These are phyloP conservation scores for Neopestalotiopsis sp. DNA, from an alignment of 2,329 filamentous ascomycete species.

Conservation along the genomic window DNA sequence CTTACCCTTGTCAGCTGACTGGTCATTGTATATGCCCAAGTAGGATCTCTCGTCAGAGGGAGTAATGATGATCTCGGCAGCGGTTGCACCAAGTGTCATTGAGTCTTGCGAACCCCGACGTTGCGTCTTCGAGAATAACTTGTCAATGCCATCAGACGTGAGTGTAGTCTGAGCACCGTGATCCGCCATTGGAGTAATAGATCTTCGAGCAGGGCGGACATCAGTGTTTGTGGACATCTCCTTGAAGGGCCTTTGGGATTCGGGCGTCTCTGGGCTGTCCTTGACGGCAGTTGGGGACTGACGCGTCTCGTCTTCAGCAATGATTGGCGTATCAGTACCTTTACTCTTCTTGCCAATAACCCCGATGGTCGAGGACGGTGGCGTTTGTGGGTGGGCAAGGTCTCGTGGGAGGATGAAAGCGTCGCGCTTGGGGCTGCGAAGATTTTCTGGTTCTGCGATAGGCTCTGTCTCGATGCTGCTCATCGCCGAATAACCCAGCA, in stretches of 20 bases:
- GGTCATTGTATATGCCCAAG: slow-evolving; percentile 47
- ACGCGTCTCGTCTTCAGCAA: slow-evolving; percentile 70
- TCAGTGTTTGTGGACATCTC: slow-evolving; percentile 66
- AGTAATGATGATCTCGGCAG: slow-evolving; percentile 29
- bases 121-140: slow-evolving; percentile 66
- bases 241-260: slow-evolving; percentile 64
- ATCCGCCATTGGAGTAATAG: slow-evolving; percentile 60
- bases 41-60: slow-evolving; percentile 39
- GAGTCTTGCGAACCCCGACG: slow-evolving; percentile 33
- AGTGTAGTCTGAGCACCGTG: slow-evolving; percentile 83
- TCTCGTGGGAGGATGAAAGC: slow-evolving; percentile 63
- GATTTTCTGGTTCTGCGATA: slow-evolving; percentile 37
- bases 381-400: slow-evolving; percentile 46
- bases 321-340: slow-evolving; percentile 48
- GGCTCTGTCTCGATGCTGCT: slow-evolving; percentile 53
- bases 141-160: slow-evolving; percentile 82
- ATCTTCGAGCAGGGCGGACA: slow-evolving; percentile 46
- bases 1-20: slow-evolving; percentile 53
- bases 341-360: slow-evolving; percentile 51
- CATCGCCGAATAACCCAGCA: slow-evolving; percentile 50
- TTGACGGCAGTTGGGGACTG: slow-evolving; percentile 53
- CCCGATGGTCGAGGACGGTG: slow-evolving; percentile 46
- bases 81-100: slow-evolving; percentile 25
- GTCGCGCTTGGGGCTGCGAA: slow-evolving; percentile 59
- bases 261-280: slow-evolving; percentile 51